Evolutionary conservation across 208 protist genomes (phyloP), one percentile per base, ranked within the genome.

Genomic region (Wallacemonas sp.): DNA sequence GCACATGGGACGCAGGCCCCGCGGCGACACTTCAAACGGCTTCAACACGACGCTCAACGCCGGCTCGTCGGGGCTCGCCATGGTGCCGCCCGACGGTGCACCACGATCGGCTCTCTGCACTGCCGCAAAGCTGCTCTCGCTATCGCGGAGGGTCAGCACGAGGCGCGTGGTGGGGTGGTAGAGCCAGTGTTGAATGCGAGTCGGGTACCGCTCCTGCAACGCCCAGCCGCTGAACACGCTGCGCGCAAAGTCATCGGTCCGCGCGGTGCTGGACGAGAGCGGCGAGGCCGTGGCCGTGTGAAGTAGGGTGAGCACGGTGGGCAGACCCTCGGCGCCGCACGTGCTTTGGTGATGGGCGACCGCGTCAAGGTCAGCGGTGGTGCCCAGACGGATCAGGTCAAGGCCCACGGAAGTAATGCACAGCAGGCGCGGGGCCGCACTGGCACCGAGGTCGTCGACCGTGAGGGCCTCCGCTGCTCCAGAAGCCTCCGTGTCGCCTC

Each of bases 41-140:
- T 91, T 91, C 26, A 91, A 29, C 3, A 81, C 64, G 11, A 91
- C 39, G 36, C 74, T 72, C 14, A 87, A 36, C 59, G 86, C 49
- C 16, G 72, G 39, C n/a, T 61, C 65, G 14, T 62, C n/a, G n/a
- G n/a, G n/a, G n/a, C n/a, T n/a, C n/a, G n/a, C n/a, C n/a, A n/a
- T n/a, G n/a, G n/a, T n/a, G n/a, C n/a, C n/a, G n/a, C n/a, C n/a
- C n/a, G n/a, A n/a, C 44, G 7, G 49, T 28, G 20, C 25, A 3
- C 4, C 25, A 12, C 49, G 10, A 4, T 26, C 25, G 8, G 20
- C n/a, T 8, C n/a, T 28, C 11, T n/a, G 49, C 25, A 57, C 8
- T n/a, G 25, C 28, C 25, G 20, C 28, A 5, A 33, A 7, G 49
- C 29, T 57, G 5, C 5, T 18, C 8, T 33, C 31, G 22, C n/a